Conservation (phyloP, 768 basidiomycete species). For the Steccherinum ochraceum region DNA sequence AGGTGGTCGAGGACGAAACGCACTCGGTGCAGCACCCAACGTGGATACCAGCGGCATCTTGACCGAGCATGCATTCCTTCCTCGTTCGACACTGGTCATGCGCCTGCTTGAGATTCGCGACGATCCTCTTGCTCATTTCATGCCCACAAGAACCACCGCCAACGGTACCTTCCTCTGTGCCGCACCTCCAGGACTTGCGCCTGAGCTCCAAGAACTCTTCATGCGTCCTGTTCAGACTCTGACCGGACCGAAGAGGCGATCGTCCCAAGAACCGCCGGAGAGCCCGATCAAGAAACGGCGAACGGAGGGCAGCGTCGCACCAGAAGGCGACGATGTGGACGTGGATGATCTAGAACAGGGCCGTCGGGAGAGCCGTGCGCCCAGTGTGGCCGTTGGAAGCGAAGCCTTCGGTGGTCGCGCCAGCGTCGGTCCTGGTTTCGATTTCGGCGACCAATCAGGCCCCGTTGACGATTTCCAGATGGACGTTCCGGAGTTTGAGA, state of each 20-base stretch:
- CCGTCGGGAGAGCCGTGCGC: conserved; percentile 63
- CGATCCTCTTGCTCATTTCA: conserved; percentile 79
- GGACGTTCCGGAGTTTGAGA: conserved; percentile 49
- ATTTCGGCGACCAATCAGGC: conserved; percentile 50
- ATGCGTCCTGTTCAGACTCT: conserved; percentile 57
- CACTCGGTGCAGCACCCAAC: conserved; percentile 45
- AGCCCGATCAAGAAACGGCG: conserved; percentile 54
- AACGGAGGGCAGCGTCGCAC: conserved; percentile 36
- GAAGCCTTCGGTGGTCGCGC: conserved; percentile 46
- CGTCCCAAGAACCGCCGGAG: conserved; percentile 28
- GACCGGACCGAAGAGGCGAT: conserved; percentile 49
- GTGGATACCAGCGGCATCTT: conserved; percentile 64
- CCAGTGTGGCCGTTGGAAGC: conserved; percentile 51
- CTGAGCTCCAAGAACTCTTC: conserved; percentile 81
- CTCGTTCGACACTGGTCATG: conserved; percentile 79
- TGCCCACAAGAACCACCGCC: conserved; percentile 72
- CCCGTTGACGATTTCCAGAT: conserved; percentile 68
- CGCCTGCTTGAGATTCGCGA: conserved; percentile 80
- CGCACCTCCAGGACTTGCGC: conserved; percentile 77
- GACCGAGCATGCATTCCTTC: conserved; percentile 78
- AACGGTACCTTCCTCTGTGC: conserved; percentile 75
- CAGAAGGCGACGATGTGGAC: conserved; percentile 27
- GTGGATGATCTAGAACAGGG: conserved; percentile 69
- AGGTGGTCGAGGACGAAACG: conserved; percentile 48
- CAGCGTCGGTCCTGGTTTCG: conserved; percentile 46